Evolutionary conservation across 768 basidiomycete genomes (phyloP), one percentile per base, ranked within the genome.

Genomic region (Suillus alpinus): DNA sequence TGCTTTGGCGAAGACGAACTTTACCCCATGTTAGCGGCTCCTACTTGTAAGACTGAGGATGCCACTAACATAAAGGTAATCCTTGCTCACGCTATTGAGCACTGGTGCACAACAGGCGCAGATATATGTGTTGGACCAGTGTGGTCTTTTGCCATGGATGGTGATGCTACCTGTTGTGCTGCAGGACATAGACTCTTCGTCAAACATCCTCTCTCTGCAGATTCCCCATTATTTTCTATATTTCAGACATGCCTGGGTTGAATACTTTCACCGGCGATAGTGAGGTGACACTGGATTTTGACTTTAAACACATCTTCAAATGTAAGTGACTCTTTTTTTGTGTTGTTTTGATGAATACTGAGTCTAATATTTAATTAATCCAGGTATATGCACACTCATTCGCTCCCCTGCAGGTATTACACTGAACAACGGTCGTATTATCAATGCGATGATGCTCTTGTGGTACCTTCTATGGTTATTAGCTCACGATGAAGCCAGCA

Each of bases 291-390:
- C 18, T 61, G 16, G 66, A 66, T 39, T 62, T 62, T 49, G 67
- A 68, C 51, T 63, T 20, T 1, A 64, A 65, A 20, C 67, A 68
- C 14, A 26, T 64, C 1, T 52, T 64, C 39, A 68, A 68, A 43
- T 34, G 66, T 65, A 43, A 44, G 43, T 41, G 40, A 40, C 31
- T 32, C 1, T 40, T 6, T 2, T 39, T 39, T 39, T n/a, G n/a
- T n/a, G n/a, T n/a, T n/a, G n/a, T n/a, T n/a, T n/a, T n/a, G 13
- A 16, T 6, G 6, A 16, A 16, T 16, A 16, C 14, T 16, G 14
- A 39, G 0, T 39, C 37, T 39, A 39, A 39, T 2, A 16, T 36
- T 31, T n/a, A 36, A 8, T 46, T 12, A 6, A 20, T 2, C 2
- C 13, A 67, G 66, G 66, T 2, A n/a, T 64, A 4, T 66, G 63